A percentile compares a stretch with the other conserved stretches of the same genome.
These are phyloP conservation scores for Fusarium burgessii DNA, from an alignment of 2,329 filamentous ascomycete species.

Conservation along the genomic window DNA sequence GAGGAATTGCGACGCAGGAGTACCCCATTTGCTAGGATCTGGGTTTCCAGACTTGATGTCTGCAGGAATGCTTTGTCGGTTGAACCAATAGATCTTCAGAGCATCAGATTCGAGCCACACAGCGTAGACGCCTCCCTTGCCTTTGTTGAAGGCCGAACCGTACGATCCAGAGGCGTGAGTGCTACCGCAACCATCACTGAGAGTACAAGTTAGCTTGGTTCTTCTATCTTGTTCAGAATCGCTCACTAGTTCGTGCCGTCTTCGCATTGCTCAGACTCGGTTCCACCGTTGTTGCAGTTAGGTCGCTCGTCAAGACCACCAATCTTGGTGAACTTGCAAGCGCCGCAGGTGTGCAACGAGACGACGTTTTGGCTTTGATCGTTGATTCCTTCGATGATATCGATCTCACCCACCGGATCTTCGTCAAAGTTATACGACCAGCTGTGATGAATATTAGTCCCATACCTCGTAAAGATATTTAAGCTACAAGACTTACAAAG, in stretches of 20 bases:
- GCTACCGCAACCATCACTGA: conserved; percentile 15
- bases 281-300: conserved; percentile 61
- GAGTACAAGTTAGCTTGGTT: background rate
- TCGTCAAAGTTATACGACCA: conserved; percentile 28
- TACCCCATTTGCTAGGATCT: conserved; percentile 72
- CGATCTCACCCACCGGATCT: conserved; percentile 69
- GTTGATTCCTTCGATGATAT: conserved; percentile 81
- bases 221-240: fast-evolving
- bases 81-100: conserved; percentile 83
- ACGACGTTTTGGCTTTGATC: conserved; percentile 65
- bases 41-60: conserved; percentile 70
- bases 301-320: conserved; percentile 54
- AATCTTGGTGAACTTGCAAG: conserved; percentile 58
- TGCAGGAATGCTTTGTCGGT: conserved; percentile 67
- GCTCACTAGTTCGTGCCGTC: conserved; percentile 30
- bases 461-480: fast-evolving
- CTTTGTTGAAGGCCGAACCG: conserved; percentile 36
- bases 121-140: conserved; percentile 73
- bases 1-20: conserved; percentile 72
- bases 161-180: conserved; percentile 11
- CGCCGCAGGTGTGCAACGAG: conserved; percentile 71
- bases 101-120: conserved; percentile 74
- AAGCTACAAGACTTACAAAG: conserved; percentile 16
- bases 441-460: background rate
- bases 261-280: conserved; percentile 31